These are phyloP conservation scores for Penicillium mononematosum DNA, from an alignment of 495 filamentous ascomycete species.

Conservation along the genomic window DNA sequence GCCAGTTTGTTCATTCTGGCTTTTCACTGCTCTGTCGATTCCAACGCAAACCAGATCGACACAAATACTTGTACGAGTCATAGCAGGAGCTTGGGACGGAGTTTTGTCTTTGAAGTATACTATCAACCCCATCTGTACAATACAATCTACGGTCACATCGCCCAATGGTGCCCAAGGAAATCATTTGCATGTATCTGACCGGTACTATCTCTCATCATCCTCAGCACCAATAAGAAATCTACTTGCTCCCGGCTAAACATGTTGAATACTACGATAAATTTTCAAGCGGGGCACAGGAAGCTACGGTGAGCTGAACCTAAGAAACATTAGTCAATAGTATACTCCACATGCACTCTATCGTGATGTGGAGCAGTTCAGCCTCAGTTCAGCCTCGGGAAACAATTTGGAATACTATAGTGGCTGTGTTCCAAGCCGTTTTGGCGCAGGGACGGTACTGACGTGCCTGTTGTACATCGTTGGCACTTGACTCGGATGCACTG, in stretches of 20 bases:
- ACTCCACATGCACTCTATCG: background rate
- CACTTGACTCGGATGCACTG: background rate
- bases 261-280: background rate
- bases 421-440: too few species aligned
- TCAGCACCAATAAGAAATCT: background rate
- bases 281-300: background rate
- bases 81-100: conserved; percentile 36
- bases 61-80: conserved; percentile 30
- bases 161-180: conserved; percentile 11
- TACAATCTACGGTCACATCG: conserved; percentile 17
- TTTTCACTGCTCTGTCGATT: conserved; percentile 31
- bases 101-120: conserved; percentile 27
- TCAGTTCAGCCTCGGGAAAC: background rate
- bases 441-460: too few species aligned
- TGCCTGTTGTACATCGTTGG: background rate
- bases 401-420: background rate
- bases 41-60: conserved; percentile 10
- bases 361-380: background rate
- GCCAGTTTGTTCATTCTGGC: conserved; percentile 14
- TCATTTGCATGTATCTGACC: conserved; percentile 3
- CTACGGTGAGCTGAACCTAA: background rate
- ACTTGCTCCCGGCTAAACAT: background rate
- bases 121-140: conserved; percentile 26
- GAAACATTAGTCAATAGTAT: background rate
- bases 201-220: background rate